These are phyloP conservation scores for Fusarium decemcellulare DNA, from an alignment of 2,329 filamentous ascomycete species.

Conservation along the genomic window DNA sequence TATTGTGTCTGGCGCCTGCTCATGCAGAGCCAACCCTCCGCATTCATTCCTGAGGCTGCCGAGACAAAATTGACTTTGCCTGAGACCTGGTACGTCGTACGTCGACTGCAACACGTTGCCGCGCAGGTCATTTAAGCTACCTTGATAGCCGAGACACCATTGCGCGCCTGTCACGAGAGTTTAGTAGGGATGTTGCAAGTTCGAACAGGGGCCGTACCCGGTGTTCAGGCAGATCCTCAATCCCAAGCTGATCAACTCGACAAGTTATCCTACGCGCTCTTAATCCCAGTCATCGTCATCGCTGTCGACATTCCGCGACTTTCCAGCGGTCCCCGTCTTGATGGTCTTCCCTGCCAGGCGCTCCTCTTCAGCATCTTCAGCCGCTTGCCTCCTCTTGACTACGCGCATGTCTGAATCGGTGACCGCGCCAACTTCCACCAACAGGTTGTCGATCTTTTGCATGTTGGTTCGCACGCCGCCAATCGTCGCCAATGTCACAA, in stretches of 20 bases:
- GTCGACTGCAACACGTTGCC: not conserved
- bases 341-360: slow-evolving; percentile 64
- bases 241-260: not conserved
- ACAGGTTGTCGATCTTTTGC: slow-evolving; percentile 82
- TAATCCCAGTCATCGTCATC: slow-evolving; percentile 77
- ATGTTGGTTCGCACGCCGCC: slow-evolving; percentile 80
- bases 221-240: not conserved
- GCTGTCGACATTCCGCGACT: slow-evolving; percentile 61
- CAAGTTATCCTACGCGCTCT: slow-evolving; percentile 29
- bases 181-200: not conserved
- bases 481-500: slow-evolving; percentile 89
- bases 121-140: too few relatives aligned
- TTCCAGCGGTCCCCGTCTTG: slow-evolving; percentile 64
- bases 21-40: too few relatives aligned
- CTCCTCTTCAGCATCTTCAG: slow-evolving; percentile 74
- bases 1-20: too few relatives aligned
- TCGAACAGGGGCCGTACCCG: not conserved
- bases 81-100: too few relatives aligned
- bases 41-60: too few relatives aligned
- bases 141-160: not conserved
- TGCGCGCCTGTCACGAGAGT: not conserved
- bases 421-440: slow-evolving; percentile 87
- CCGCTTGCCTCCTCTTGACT: slow-evolving; percentile 70
- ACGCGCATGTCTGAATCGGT: slow-evolving; percentile 84
- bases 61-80: too few relatives aligned